phyloP scores from a whole-genome alignment of 176 grass and related monocot species.

The Bolboschoenus planiculmis region DNA sequence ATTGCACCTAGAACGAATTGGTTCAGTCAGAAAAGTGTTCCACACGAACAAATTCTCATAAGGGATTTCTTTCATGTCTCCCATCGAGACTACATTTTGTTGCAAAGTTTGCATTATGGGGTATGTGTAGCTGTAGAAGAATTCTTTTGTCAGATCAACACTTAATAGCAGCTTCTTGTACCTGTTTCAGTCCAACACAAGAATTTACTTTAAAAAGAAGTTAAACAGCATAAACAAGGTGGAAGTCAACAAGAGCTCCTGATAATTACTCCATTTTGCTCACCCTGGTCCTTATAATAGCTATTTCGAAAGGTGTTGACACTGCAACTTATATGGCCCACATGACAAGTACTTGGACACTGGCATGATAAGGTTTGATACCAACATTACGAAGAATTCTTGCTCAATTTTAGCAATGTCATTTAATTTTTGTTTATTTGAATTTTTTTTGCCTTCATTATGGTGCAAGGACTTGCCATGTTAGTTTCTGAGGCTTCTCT shows the following conservation, averaged over 20 bases:
- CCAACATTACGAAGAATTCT: not conserved
- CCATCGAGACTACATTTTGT: constrained; percentile 54
- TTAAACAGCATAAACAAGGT: not conserved
- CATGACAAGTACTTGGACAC: not conserved
- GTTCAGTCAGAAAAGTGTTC: constrained; percentile 81
- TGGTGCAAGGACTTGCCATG: not conserved
- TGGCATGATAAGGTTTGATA: not conserved
- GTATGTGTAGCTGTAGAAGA: constrained; percentile 99
- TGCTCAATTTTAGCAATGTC: not conserved
- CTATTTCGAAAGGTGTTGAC: not conserved
- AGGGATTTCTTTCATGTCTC: constrained; percentile 49
- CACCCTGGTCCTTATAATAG: not conserved
- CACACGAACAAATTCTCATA: constrained; percentile 95
- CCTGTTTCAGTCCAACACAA: constrained; percentile 36
- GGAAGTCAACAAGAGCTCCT: not conserved
- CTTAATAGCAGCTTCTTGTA: constrained; percentile 92
- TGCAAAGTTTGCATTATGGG: constrained; percentile 89
- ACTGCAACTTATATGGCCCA: not conserved
- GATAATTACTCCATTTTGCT: not conserved
- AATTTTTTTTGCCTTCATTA: not conserved
- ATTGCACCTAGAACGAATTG: constrained; percentile 69
- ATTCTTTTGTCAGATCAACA: constrained; percentile 94
- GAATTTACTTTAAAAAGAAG: not conserved
- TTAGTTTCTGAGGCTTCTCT: not conserved
- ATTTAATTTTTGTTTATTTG: not conserved